Conservation (phyloP, 108 stramenopile genomes). For the Fragilariopsis cylindrus region DNA sequence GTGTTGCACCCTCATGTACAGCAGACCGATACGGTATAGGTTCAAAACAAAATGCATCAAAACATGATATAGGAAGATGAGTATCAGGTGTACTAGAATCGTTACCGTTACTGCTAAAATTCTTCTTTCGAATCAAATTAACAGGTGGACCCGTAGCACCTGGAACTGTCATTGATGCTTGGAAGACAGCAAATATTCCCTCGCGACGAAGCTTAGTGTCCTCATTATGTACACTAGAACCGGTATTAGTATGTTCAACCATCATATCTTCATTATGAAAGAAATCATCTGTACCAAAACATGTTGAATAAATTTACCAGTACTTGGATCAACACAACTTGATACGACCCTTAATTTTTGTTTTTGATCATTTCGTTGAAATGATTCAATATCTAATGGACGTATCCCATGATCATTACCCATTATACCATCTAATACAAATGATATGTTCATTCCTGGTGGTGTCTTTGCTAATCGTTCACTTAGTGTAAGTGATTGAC, state of each 20-base stretch:
- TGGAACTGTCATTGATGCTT: conserved; percentile 84
- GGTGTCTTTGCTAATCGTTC: not conserved
- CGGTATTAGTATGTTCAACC: not conserved
- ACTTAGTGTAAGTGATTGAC: not conserved
- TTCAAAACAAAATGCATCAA: conserved; percentile 87
- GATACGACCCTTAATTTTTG: conserved; percentile 70
- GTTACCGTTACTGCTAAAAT: not conserved
- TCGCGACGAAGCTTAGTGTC: conserved; percentile 22
- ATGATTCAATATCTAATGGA: conserved; percentile 76
- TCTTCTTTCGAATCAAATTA: conserved; percentile 30
- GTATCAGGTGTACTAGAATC: conserved; percentile 1
- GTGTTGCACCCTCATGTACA: conserved; percentile 79
- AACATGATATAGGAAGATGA: conserved; percentile 25
- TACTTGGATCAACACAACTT: conserved; percentile 52
- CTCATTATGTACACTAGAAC: not conserved
- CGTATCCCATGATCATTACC: conserved; percentile 63
- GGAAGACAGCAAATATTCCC: conserved; percentile 79
- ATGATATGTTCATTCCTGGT: conserved; percentile 75
- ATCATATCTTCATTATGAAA: conserved; percentile 39
- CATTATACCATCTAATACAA: conserved; percentile 77
- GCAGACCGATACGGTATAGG: conserved; percentile 78
- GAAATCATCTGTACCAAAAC: conserved; percentile 68
- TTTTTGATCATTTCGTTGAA: conserved; percentile 50
- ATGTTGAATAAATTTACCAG: conserved; percentile 51
- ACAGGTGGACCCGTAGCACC: conserved; percentile 77